Percentiles rank a stretch among this genome's conserved stretches.
Evolutionary conservation across 1,139 yeast species (phyloP).

Genomic region (Pichia inconspicua): DNA sequence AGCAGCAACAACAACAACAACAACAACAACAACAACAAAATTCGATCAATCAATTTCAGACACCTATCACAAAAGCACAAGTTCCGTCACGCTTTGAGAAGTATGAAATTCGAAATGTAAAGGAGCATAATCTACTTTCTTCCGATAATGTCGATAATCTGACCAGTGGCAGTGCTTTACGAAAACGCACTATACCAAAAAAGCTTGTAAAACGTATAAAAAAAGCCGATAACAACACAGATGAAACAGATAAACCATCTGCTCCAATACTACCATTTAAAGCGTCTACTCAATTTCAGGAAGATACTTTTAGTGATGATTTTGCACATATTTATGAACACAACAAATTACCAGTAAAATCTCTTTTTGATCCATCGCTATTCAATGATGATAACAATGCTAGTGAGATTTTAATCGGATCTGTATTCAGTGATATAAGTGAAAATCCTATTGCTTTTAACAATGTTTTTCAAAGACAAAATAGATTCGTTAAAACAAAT

Average conservation of each 20-base stretch:
- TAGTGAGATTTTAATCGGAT: conserved; percentile 17
- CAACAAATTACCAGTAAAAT: conserved; percentile 54
- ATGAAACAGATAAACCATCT: conserved; percentile 11
- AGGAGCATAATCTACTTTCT: conserved; percentile 1
- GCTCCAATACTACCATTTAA: conserved; percentile 24
- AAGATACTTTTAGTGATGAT: conserved; percentile 14
- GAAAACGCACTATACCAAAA: conserved; percentile 52
- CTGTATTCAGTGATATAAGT: conserved; percentile 18
- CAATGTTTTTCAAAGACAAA: conserved; percentile 38
- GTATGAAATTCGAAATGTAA: conserved; percentile 11
- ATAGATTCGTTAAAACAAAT: conserved; percentile 10
- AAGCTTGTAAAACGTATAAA: conserved; percentile 36
- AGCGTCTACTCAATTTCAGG: conserved; percentile 21
- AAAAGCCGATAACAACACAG: conserved; percentile 17
- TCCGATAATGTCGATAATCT: conserved; percentile 21
- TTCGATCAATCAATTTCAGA: conserved; percentile 2
- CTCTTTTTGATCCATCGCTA: conserved; percentile 50
- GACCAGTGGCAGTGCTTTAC: not conserved
- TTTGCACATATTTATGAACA: conserved; percentile 25
- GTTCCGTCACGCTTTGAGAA: conserved; percentile 18
- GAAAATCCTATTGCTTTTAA: conserved; percentile 40
- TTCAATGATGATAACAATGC: conserved; percentile 30
- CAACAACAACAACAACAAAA: conserved; percentile 10
- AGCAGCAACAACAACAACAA: conserved; percentile 7
- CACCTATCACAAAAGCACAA: no score